Conservation (phyloP, 2,329 filamentous ascomycete species). For the Colletotrichum simmondsii region DNA sequence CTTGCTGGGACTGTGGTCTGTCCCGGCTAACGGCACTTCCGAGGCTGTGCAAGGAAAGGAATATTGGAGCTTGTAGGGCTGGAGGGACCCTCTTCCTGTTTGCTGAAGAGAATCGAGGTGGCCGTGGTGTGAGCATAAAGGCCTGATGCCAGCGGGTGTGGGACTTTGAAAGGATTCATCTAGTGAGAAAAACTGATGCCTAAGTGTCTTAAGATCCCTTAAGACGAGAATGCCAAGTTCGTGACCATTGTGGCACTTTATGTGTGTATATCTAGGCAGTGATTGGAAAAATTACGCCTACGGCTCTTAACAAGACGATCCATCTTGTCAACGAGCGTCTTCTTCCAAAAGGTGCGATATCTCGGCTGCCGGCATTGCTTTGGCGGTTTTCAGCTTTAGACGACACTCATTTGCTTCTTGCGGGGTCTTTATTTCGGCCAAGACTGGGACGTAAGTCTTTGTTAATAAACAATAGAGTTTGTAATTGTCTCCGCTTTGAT, state of each 20-base stretch:
- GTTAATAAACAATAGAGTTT: not conserved
- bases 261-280: not conserved
- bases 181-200: not conserved
- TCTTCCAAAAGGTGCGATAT: not conserved
- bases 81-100: not conserved
- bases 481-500: not conserved
- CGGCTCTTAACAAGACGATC: not conserved
- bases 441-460: not conserved
- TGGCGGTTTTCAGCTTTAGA: not conserved
- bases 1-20: not conserved
- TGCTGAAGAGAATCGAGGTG: not conserved
- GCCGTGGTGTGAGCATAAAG: not conserved
- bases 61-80: not conserved
- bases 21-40: not conserved
- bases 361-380: not conserved
- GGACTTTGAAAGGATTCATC: not conserved
- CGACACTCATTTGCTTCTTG: not conserved
- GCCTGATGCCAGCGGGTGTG: too few species aligned
- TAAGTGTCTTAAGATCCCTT: not conserved
- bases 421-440: not conserved
- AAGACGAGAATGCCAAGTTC: not conserved
- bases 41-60: not conserved
- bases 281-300: not conserved
- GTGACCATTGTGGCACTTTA: not conserved
- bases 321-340: not conserved